Base-by-base conservation (phyloP, 495 filamentous ascomycete genomes). In the Cladorrhinum samala region DNA sequence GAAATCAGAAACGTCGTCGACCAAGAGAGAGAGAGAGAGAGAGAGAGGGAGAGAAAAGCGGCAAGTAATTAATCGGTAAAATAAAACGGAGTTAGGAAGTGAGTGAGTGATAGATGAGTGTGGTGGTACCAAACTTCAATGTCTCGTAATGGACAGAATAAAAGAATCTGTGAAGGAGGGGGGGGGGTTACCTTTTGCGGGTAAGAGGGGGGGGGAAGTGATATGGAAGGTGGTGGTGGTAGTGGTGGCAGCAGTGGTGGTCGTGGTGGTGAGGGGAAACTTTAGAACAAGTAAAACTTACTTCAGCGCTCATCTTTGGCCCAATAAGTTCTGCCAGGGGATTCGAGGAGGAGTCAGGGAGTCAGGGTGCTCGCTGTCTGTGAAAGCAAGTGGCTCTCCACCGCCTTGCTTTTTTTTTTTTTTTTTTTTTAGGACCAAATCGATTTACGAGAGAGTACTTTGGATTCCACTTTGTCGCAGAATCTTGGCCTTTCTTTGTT, bases 291-390 rank as follows among this genome's bases (percentile, higher is more conserved):
- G 50, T 44, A 54, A 55, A 59, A 65, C 64, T 67, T 63, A 67
- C 64, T 62, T 63, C 65, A 57, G 62, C 52, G 58, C 58, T 60
- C 65, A 68, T 68, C 16, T 61, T 68, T 57, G 47, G 42, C 6
- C 6, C 52, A 49, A 51, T 50, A 48, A 40, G 49, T 50, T 49
- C 55, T 17, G n/a, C 39, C 17, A 14, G n/a, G 6, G n/a, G n/a
- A 18, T 14, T n/a, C n/a, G n/a, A n/a, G n/a, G 5, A 41, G 13
- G 17, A 14, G 13, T 25, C n/a, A 23, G 45, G 21, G 21, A 16
- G 20, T 47, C 17, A 23, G 25, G 18, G 36, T 58, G 21, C 45
- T 49, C 24, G 2, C 50, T 47, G 40, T 33, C 41, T 41, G 48
- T 27, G 30, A 33, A 33, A 33, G 27, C 5, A 33, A 42, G 42